These are phyloP conservation scores for Aspergillus pseudonomiae DNA, from an alignment of 2,329 filamentous ascomycete genomes.

Conservation along the genomic window DNA sequence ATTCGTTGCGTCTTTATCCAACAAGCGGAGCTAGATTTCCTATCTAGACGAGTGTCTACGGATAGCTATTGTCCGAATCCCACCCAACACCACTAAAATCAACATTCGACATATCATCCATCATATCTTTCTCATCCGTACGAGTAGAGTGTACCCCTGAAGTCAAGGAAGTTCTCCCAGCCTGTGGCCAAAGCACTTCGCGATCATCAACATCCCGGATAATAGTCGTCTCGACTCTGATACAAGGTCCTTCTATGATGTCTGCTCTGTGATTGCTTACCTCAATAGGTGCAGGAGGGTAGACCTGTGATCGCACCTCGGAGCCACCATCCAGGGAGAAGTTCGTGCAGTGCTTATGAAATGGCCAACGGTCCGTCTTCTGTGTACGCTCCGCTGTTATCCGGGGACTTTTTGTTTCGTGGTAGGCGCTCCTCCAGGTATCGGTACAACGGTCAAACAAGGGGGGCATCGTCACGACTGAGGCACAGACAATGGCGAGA, in stretches of 20 bases:
- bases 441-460: neutral
- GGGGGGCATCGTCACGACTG: neutral
- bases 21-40: neutral
- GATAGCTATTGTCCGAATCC: neutral
- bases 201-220: neutral
- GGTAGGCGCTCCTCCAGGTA: neutral
- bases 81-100: neutral
- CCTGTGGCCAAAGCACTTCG: neutral
- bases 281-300: neutral
- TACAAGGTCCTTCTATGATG: neutral
- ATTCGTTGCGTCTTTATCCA: neutral
- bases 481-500: conserved; percentile 1
- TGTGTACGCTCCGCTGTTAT: neutral
- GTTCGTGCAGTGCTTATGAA: conserved; percentile 3
- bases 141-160: neutral
- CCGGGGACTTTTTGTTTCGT: neutral
- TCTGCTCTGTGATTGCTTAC: neutral
- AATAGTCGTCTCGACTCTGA: conserved; percentile 3
- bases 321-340: conserved; percentile 2
- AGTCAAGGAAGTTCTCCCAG: neutral
- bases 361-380: neutral
- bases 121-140: no score
- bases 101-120: neutral
- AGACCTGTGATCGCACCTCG: conserved; percentile 5
- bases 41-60: neutral